Evolutionary conservation across 768 basidiomycete species (phyloP).

Genomic region (Solioccasus polychromus): DNA sequence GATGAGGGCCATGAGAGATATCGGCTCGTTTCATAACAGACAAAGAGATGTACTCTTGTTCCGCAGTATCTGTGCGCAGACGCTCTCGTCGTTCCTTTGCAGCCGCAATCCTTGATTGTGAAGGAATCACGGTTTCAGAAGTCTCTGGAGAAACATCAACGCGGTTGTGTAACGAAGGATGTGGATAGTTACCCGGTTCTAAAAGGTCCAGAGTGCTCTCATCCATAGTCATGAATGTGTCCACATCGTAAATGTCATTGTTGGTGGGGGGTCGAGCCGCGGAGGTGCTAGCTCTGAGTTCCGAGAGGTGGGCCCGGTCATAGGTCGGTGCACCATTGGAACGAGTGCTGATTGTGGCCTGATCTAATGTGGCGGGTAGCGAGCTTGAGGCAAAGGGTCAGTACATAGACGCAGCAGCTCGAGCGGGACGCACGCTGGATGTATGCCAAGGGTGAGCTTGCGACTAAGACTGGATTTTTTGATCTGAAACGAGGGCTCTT

Average conservation of each 20-base stretch:
- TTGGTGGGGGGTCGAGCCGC: constrained; percentile 44
- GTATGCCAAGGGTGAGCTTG: constrained; percentile 56
- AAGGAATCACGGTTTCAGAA: constrained; percentile 53
- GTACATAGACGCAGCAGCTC: not conserved
- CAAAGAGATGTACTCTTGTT: constrained; percentile 77
- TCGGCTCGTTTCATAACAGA: constrained; percentile 59
- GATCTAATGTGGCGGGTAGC: constrained; percentile 49
- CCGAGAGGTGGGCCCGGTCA: constrained; percentile 66
- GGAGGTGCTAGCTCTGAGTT: constrained; percentile 77
- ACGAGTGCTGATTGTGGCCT: constrained; percentile 47
- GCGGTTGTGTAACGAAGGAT: not conserved
- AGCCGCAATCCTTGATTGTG: constrained; percentile 65
- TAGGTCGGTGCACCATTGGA: constrained; percentile 59
- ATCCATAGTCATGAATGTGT: constrained; percentile 45
- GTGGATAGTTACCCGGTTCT: constrained; percentile 29
- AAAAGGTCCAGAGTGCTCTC: constrained; percentile 35
- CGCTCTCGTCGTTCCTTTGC: constrained; percentile 78
- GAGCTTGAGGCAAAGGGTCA: constrained; percentile 27
- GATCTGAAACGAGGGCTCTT: constrained; percentile 67
- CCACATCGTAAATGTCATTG: constrained; percentile 45
- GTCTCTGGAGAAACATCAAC: constrained; percentile 28
- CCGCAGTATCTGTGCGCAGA: constrained; percentile 47
- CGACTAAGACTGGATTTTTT: constrained; percentile 78
- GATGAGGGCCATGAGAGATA: constrained; percentile 69
- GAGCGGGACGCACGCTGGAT: constrained; percentile 43